Percentiles rank a stretch among this genome's conserved stretches.
Conservation (phyloP, 495 filamentous ascomycete genomes). For the Aspergillus campestris region DNA sequence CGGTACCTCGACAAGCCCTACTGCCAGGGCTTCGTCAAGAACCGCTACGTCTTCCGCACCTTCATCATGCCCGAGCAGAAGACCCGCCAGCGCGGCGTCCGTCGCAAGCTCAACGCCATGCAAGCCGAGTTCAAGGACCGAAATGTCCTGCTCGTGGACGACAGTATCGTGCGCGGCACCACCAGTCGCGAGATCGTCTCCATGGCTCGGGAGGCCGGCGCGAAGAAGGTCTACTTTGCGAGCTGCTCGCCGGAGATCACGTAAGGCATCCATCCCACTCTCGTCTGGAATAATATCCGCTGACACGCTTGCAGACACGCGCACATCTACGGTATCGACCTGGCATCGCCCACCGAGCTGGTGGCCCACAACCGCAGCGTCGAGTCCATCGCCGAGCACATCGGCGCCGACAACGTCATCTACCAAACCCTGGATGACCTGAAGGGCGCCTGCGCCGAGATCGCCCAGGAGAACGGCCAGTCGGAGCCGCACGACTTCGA, state of each 20-base stretch:
- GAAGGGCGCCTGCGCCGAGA: constrained; percentile 68
- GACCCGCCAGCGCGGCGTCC: constrained; percentile 59
- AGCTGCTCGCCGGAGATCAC: constrained; percentile 83
- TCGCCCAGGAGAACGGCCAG: constrained; percentile 45
- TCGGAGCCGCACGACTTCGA: constrained; percentile 62
- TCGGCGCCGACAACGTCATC: constrained; percentile 87
- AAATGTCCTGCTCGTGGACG: constrained; percentile 82
- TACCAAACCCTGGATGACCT: constrained; percentile 84
- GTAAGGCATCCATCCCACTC: constrained; percentile 19
- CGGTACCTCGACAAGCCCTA: constrained; percentile 71
- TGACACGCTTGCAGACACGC: constrained; percentile 42
- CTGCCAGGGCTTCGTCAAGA: constrained; percentile 84
- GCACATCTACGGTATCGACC: constrained; percentile 83
- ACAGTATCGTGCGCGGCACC: constrained; percentile 89
- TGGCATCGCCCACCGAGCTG: constrained; percentile 73
- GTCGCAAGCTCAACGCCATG: constrained; percentile 66
- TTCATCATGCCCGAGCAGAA: constrained; percentile 93
- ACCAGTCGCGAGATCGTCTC: constrained; percentile 85
- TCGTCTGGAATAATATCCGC: no score
- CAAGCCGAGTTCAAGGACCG: constrained; percentile 77
- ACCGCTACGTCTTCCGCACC: constrained; percentile 91
- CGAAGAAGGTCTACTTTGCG: constrained; percentile 84
- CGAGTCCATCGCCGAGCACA: constrained; percentile 63
- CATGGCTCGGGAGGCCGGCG: constrained; percentile 89
- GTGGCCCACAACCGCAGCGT: constrained; percentile 72